These are phyloP conservation scores for Emergomyces orientalis DNA, from an alignment of 2,329 filamentous ascomycete genomes.

Conservation along the genomic window DNA sequence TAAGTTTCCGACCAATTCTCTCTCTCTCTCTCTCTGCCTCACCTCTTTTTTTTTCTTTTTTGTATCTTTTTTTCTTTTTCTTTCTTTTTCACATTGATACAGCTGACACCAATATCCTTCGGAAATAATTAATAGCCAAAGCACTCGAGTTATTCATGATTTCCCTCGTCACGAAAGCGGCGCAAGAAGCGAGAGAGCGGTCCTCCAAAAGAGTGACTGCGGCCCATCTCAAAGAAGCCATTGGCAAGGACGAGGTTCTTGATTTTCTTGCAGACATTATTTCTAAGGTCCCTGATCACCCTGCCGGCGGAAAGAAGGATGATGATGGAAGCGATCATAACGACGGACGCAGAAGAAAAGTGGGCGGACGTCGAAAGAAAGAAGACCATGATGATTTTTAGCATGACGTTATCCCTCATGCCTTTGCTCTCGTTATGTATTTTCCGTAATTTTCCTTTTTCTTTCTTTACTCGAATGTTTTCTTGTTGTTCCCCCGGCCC, in stretches of 20 bases:
- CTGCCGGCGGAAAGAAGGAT: conserved; percentile 33
- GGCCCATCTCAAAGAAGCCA: conserved; percentile 81
- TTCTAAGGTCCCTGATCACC: conserved; percentile 64
- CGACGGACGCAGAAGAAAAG: conserved; percentile 40
- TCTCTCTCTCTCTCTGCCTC: neutral
- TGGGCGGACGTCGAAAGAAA: conserved; percentile 32
- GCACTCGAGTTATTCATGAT: conserved; percentile 98
- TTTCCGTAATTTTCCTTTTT: neutral
- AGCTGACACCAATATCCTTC: conserved; percentile 17
- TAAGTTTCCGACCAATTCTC: conserved; percentile 32
- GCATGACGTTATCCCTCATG: conserved; percentile 6
- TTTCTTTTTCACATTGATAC: neutral
- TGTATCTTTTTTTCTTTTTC: conserved; percentile 2
- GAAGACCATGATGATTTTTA: conserved; percentile 30
- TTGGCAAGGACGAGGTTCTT: conserved; percentile 81
- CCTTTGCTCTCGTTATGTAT: neutral
- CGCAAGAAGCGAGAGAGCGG: conserved; percentile 69
- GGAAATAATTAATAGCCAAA: conserved; percentile 52
- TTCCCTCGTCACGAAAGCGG: conserved; percentile 77
- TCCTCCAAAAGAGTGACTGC: conserved; percentile 85
- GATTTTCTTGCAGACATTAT: conserved; percentile 92
- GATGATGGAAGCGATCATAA: conserved; percentile 41
- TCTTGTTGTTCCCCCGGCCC: neutral
- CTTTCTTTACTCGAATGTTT: neutral
- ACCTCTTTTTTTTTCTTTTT: neutral